Evolutionary conservation across 2,329 filamentous ascomycete genomes (phyloP).

Genomic region (Endocalyx cinctus): DNA sequence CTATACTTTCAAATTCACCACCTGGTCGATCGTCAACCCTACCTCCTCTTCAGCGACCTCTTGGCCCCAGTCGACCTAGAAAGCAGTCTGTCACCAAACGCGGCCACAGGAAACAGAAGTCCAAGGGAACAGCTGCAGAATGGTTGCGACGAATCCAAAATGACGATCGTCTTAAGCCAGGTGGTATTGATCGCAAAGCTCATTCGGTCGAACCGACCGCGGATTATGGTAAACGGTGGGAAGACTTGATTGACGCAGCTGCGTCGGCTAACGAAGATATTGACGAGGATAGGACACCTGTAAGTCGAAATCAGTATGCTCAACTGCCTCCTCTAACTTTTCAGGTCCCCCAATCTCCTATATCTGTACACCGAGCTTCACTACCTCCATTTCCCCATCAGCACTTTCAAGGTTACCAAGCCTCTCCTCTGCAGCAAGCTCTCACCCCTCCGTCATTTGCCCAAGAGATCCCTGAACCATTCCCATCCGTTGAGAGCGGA

Average conservation of each 20-base stretch:
- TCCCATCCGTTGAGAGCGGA: slow-evolving; percentile 83
- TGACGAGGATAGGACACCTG: slow-evolving; percentile 85
- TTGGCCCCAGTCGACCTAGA: slow-evolving; percentile 68
- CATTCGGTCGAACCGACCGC: slow-evolving; percentile 79
- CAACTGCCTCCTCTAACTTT: slow-evolving; percentile 40
- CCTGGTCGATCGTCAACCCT: slow-evolving; percentile 84
- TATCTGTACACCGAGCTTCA: slow-evolving; percentile 59
- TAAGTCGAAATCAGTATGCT: slow-evolving; percentile 46
- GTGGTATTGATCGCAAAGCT: slow-evolving; percentile 72
- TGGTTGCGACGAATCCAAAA: slow-evolving; percentile 58
- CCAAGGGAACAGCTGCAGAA: slow-evolving; percentile 63
- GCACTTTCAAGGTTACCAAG: slow-evolving; percentile 70
- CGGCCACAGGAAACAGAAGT: slow-evolving; percentile 76
- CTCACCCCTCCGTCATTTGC: slow-evolving; percentile 76
- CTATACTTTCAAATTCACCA: slow-evolving; percentile 75
- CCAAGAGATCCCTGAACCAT: slow-evolving; percentile 67
- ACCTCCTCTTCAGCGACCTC: slow-evolving; percentile 71
- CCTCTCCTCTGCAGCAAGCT: slow-evolving; percentile 85
- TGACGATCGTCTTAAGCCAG: slow-evolving; percentile 59
- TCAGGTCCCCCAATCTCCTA: slow-evolving; percentile 61
- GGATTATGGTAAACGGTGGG: slow-evolving; percentile 86
- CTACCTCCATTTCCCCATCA: slow-evolving; percentile 58
- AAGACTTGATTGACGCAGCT: slow-evolving; percentile 89
- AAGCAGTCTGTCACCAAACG: slow-evolving; percentile 85
- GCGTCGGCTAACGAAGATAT: slow-evolving; percentile 88